A percentile compares a stretch with the other conserved stretches of the same genome.
phyloP scores from a whole-genome alignment of 1,139 yeast genomes.

The Pichia sp. region DNA sequence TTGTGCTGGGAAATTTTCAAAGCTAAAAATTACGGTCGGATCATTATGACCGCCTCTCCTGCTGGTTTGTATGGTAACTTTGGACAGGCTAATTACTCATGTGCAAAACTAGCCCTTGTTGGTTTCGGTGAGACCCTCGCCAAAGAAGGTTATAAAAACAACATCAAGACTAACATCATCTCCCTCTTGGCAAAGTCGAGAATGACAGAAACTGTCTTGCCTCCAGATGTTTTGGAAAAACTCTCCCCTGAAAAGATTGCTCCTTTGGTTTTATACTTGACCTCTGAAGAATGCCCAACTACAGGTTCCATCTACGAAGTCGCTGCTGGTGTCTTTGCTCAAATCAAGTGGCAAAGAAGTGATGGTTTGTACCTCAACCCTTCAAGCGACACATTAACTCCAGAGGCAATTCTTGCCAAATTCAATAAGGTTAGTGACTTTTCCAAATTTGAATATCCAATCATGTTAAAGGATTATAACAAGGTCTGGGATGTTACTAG shows the following conservation, averaged over 20 bases:
- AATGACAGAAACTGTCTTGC: slow-evolving; percentile 91
- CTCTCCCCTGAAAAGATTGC: slow-evolving; percentile 88
- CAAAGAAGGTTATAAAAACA: slow-evolving; percentile 86
- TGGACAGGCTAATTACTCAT: slow-evolving; percentile 95
- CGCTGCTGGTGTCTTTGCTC: slow-evolving; percentile 93
- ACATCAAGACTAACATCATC: slow-evolving; percentile 81
- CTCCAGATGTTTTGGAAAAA: slow-evolving; percentile 78
- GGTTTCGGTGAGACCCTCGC: slow-evolving; percentile 95
- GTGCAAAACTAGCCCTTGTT: slow-evolving; percentile 87
- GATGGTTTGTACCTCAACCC: slow-evolving; percentile 85
- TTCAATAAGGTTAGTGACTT: slow-evolving; percentile 67
- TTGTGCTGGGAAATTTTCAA: slow-evolving; percentile 95
- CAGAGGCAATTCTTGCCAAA: slow-evolving; percentile 76
- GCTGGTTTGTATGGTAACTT: slow-evolving; percentile 97
- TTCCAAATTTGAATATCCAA: slow-evolving; percentile 63
- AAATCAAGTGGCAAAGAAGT: slow-evolving; percentile 94
- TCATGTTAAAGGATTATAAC: slow-evolving; percentile 56
- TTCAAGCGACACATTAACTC: slow-evolving; percentile 64
- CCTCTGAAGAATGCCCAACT: slow-evolving; percentile 57
- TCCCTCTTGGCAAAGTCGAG: slow-evolving; percentile 95
- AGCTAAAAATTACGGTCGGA: slow-evolving; percentile 83
- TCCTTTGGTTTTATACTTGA: slow-evolving; percentile 80
- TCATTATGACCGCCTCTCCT: slow-evolving; percentile 91
- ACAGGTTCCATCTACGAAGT: slow-evolving; percentile 84
- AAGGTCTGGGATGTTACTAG: slow-evolving; percentile 54